These are phyloP conservation scores for Mortierella sp. DNA, from an alignment of 371 early-diverging fungal species.

Conservation along the genomic window DNA sequence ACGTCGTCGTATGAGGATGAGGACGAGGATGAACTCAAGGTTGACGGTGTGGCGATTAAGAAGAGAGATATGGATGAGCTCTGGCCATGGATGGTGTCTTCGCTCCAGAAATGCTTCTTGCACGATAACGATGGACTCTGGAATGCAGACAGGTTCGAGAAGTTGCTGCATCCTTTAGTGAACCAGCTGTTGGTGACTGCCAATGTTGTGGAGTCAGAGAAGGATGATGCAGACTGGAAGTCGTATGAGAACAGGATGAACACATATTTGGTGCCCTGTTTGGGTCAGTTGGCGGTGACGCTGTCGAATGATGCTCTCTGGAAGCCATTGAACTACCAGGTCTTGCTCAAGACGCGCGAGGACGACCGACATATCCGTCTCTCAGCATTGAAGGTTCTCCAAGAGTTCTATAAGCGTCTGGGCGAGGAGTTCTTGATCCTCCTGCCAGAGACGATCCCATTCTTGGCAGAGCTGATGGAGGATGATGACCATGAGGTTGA, in stretches of 20 bases:
- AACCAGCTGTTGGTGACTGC: slow-evolving; percentile 77
- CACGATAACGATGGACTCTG: slow-evolving; percentile 78
- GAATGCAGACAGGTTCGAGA: slow-evolving; percentile 79
- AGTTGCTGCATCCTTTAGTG: slow-evolving; percentile 75
- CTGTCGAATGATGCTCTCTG: slow-evolving; percentile 84
- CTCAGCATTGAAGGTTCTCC: slow-evolving; percentile 75
- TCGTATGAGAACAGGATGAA: slow-evolving; percentile 65
- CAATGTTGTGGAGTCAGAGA: slow-evolving; percentile 28
- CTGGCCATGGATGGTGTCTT: slow-evolving; percentile 70
- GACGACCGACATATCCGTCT: slow-evolving; percentile 80
- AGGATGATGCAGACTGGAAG: slow-evolving; percentile 27
- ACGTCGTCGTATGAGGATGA: slow-evolving; percentile 30
- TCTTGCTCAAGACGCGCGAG: slow-evolving; percentile 81
- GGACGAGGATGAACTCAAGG: slow-evolving; percentile 7
- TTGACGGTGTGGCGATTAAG: slow-evolving; percentile 6
- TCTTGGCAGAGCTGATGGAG: slow-evolving; percentile 95
- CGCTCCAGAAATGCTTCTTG: slow-evolving; percentile 78
- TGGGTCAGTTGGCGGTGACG: slow-evolving; percentile 87
- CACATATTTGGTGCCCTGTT: slow-evolving; percentile 78
- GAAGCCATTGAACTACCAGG: slow-evolving; percentile 88
- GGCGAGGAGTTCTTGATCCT: slow-evolving; percentile 93
- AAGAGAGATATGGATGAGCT: slow-evolving; percentile 58
- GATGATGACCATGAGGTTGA: slow-evolving; percentile 85
- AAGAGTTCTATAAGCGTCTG: slow-evolving; percentile 84
- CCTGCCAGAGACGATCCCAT: slow-evolving; percentile 96